phyloP scores from a whole-genome alignment of 176 grass and related monocot species.

The Bromus sterilis region DNA sequence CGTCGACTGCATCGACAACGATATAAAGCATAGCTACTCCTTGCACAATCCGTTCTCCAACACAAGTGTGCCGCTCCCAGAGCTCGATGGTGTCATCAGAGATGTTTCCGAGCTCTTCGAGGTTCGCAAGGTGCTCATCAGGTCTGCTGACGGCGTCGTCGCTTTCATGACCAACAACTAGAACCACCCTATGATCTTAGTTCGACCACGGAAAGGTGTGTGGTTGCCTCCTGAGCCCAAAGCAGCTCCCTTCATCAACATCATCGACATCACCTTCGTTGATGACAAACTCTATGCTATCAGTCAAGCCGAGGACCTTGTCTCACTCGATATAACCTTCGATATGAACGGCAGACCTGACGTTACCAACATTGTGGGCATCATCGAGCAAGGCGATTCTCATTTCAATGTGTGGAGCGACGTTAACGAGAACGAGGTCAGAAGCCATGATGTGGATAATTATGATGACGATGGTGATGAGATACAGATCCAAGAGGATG shows the following conservation, averaged over 20 bases:
- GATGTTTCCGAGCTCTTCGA: not conserved
- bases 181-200: not conserved
- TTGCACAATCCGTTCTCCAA: not conserved
- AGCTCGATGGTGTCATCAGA: not conserved
- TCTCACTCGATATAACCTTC: not conserved
- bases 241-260: not conserved
- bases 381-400: not conserved
- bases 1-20: not conserved
- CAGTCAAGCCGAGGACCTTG: not conserved
- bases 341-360: not conserved
- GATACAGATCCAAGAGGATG: not conserved
- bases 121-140: not conserved
- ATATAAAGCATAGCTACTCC: not conserved
- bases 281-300: not conserved
- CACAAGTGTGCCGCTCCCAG: not conserved
- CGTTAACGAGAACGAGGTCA: no score
- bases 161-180: not conserved
- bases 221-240: not conserved
- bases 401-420: no score
- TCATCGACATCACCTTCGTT: not conserved
- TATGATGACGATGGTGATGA: no score
- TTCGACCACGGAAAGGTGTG: not conserved
- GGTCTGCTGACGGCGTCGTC: not conserved
- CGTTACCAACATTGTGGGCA: not conserved
- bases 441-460: no score